Conservation (phyloP, 257 asterid species). For the Penstemon newberryi region DNA sequence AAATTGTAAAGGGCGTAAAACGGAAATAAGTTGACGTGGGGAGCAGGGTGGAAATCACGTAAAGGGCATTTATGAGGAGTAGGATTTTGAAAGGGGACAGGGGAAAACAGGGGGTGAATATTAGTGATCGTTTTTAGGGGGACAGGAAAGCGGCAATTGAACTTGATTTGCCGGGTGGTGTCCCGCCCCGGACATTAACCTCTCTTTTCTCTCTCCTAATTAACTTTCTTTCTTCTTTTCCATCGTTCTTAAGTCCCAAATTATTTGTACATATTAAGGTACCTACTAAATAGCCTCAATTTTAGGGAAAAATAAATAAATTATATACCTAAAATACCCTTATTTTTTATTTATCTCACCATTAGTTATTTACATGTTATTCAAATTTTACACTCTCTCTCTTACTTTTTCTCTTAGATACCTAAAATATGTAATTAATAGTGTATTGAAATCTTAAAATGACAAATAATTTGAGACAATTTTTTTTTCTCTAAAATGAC, state of each 20-base stretch:
- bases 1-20: slow-evolving; percentile 1
- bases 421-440: too few relatives aligned
- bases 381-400: too few relatives aligned
- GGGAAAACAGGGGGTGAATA: slow-evolving; percentile 29
- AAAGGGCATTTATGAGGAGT: slow-evolving; percentile 21
- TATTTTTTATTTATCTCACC: not conserved
- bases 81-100: slow-evolving; percentile 24
- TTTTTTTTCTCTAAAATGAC: too few relatives aligned
- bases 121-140: slow-evolving; percentile 32
- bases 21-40: not conserved
- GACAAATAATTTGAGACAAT: too few relatives aligned
- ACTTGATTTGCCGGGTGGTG: slow-evolving; percentile 48
- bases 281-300: too few relatives aligned
- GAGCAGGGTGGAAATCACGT: slow-evolving; percentile 25
- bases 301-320: not conserved
- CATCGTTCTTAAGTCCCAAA: not conserved
- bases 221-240: not conserved
- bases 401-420: too few relatives aligned
- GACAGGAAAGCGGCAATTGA: slow-evolving; percentile 64
- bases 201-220: slow-evolving; percentile 25
- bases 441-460: too few relatives aligned
- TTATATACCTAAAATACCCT: not conserved
- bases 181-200: not conserved
- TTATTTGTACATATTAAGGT: too few relatives aligned
- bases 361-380: not conserved